Base-by-base conservation (phyloP, 257 asterid species). In the Solanum lycopersicoides region DNA sequence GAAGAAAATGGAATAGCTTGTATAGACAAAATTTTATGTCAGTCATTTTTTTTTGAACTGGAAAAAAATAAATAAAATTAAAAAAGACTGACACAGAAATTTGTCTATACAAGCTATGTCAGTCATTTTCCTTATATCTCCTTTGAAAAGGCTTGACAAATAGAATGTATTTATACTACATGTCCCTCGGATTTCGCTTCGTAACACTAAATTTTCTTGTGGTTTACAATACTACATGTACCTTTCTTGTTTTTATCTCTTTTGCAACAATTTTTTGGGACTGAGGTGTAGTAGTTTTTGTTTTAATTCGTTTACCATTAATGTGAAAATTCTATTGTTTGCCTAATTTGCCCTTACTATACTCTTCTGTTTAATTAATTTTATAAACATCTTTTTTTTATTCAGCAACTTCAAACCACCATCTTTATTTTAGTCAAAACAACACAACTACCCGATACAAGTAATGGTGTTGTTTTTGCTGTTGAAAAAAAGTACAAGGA, bases 401-500 rank as follows among this genome's bases (percentile, higher is more conserved):
- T 35, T 73, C 15, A 23, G 47, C 47, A 35, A 73, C 37, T 35
- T 12, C 30, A 37, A 73, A 73, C 30, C 50, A 73, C 82, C 82
- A 73, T 35, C 28, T 11, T 73, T 73, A 21, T 35, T 73, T 35
- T 73, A 73, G 50, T 73, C 5, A 10, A 35, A 73, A 30, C 82
- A 20, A 37, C n/a, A 7, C 77, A 71, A 42, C 83, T 77, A 77
- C 37, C 39, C 14, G 9, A 39, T n/a, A 5, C 47, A 80, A 77
- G 12, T 77, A 77, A 77, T 21, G 82, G 39, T 44, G 39, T 44
- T 77, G 65, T 18, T 80, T 47, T 28, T 80, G 18, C 84, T 6
- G 18, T 14, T 18, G 3, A 90, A 66, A 89, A 91, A 88, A 88
- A 75, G 34, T 30, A 72, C 83, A 56, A 47, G 89, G 73, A 88